These are phyloP conservation scores for Tuber melanosporum DNA, from an alignment of 495 filamentous ascomycete species.

Conservation along the genomic window DNA sequence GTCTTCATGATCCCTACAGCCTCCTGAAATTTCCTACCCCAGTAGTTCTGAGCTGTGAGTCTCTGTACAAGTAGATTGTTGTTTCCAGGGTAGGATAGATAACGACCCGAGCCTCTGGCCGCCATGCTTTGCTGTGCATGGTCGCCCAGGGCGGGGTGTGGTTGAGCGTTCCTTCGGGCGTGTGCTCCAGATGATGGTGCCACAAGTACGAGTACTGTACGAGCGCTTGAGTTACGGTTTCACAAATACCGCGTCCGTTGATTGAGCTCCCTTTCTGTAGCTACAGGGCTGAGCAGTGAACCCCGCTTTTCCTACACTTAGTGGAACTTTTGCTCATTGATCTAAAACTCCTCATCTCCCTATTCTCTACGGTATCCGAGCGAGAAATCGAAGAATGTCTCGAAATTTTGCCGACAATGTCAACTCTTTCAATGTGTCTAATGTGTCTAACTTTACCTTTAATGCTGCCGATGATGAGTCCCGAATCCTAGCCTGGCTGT, in stretches of 20 bases:
- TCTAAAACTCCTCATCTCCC: background rate
- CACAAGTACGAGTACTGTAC: background rate
- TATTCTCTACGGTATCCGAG: background rate
- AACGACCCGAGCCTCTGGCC: no score
- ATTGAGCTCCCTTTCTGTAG: background rate
- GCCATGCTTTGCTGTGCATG: no score
- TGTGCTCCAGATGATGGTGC: rapidly evolving
- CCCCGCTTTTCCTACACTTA: background rate
- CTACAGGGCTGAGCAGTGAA: background rate
- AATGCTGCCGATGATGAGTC: background rate
- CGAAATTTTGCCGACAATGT: background rate
- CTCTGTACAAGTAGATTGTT: no score
- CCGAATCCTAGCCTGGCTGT: background rate
- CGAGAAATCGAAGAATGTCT: background rate
- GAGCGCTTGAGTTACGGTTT: background rate
- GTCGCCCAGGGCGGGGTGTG: no score
- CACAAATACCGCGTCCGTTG: background rate
- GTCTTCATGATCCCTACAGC: no score
- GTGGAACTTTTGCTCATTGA: background rate
- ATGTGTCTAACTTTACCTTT: background rate
- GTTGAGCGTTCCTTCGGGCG: no score
- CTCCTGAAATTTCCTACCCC: no score
- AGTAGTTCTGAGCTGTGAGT: no score
- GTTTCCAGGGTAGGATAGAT: no score
- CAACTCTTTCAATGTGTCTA: background rate